Evolutionary conservation across 257 asterid species (phyloP), one percentile per base, ranked within the genome.

Genomic region (Avicennia marina): DNA sequence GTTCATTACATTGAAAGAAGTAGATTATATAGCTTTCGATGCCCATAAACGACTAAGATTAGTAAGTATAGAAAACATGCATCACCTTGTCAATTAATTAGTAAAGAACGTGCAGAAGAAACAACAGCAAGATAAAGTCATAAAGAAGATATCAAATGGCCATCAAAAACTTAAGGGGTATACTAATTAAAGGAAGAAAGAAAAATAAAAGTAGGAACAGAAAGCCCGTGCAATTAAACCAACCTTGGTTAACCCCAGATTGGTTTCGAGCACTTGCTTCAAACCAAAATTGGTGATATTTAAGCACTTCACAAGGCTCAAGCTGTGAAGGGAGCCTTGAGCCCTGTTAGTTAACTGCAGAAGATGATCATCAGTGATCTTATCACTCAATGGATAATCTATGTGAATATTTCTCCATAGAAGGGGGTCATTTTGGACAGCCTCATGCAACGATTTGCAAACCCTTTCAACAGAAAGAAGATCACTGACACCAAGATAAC

Each of bases 381-480:
- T 73, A 25, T 18, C 6, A 63, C 71, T 56, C 74, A 77, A 64
- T 2, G 82, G 75, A 71, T 21, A 51, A 36, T 72, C 78, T 60
- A 86, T 71, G 34, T 68, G 58, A 63, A 86, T 31, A 48, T 73
- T 72, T 54, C 75, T 76, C 98, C 98, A 90, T 20, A 90, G 60
- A 68, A 77, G 86, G 32, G 95, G 79, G 52, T 90, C 94, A 26
- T 65, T 69, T 22, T 15, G 82, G 51, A 90, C 94, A 6, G 78
- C 76, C 39, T 80, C 78, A 1, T 80, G 63, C 64, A 90, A 51
- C 0, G 83, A 41, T 72, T 74, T 87, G 80, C 95, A 90, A 60
- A 87, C 96, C 68, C 68, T 65, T 78, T 82, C 95, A 22, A 84
- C 62, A 21, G 85, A 64, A 25, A 87, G 81, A 45, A 87, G 95